A percentile compares a stretch with the other conserved stretches of the same genome.
phyloP scores from a whole-genome alignment of 345 rosid species.

The Triadica sebifera region DNA sequence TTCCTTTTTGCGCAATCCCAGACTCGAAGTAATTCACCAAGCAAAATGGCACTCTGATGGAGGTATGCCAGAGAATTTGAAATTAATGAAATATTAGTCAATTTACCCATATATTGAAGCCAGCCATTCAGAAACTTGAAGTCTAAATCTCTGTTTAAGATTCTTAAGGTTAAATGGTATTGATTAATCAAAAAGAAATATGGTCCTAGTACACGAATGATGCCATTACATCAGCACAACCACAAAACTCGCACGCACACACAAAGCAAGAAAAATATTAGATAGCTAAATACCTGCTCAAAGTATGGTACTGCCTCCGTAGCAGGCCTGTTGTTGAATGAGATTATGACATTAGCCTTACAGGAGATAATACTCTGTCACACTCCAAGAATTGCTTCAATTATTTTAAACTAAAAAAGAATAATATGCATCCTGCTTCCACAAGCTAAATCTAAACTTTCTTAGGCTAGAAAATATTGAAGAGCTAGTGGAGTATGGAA shows the following conservation, averaged over 20 bases:
- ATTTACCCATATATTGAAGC: background rate
- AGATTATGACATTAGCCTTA: conserved; percentile 89
- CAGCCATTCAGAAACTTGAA: background rate
- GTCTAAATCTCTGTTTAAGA: background rate
- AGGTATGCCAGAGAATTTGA: background rate
- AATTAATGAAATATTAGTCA: background rate
- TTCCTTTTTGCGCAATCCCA: background rate
- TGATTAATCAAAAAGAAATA: background rate
- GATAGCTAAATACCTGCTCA: conserved; percentile 65
- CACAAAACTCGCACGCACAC: background rate
- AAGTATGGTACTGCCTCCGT: conserved; percentile 98
- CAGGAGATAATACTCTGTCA: conserved; percentile 53
- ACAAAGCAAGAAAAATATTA: background rate
- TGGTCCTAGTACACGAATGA: background rate
- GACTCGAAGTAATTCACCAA: background rate
- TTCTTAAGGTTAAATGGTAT: background rate
- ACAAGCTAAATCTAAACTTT: conserved; percentile 1
- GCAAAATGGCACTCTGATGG: background rate
- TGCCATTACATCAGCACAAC: background rate
- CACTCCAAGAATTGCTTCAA: conserved; percentile 28
- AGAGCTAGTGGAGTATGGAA: background rate
- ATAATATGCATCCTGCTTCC: conserved; percentile 19
- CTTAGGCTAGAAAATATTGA: conserved; percentile 2
- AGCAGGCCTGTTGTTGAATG: conserved; percentile 94
- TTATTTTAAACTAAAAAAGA: conserved; percentile 8